These are phyloP conservation scores for Nitzschia sp. DNA, from an alignment of 108 stramenopile genomes.

Conservation along the genomic window DNA sequence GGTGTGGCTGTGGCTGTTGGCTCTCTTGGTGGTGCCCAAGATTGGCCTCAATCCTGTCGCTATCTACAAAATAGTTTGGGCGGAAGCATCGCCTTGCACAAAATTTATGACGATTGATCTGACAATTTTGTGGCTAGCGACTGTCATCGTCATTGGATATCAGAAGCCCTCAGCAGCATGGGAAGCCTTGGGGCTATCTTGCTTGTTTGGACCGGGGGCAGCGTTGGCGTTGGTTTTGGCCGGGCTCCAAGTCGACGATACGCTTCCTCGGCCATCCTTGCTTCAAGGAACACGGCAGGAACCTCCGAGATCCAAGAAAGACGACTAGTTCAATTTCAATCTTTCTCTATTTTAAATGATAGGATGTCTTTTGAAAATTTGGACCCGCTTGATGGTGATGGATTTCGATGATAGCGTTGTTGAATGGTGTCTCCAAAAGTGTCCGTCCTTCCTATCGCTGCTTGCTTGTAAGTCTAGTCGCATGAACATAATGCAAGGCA, in stretches of 20 bases:
- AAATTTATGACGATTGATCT: conserved; percentile 49
- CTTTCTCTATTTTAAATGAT: no score
- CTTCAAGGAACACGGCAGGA: no score
- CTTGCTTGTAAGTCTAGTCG: no score
- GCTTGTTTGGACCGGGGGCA: conserved; percentile 44
- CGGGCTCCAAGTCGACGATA: conserved; percentile 23
- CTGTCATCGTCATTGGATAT: conserved; percentile 29
- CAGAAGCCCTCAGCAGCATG: conserved; percentile 11
- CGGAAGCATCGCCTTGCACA: conserved; percentile 28
- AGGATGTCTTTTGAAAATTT: no score
- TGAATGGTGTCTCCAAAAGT: no score
- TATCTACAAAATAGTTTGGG: conserved; percentile 41
- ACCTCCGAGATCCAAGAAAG: no score
- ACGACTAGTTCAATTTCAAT: no score
- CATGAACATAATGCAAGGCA: no score
- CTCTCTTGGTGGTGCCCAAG: conserved; percentile 8
- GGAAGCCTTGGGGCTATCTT: conserved; percentile 24
- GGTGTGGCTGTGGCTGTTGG: conserved; percentile 27
- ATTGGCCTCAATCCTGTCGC: conserved; percentile 25
- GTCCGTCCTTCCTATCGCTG: no score
- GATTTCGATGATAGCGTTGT: no score
- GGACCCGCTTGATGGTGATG: no score
- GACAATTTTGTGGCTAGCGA: conserved; percentile 20
- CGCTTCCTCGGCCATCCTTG: no score
- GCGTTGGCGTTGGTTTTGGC: conserved; percentile 27